Conservation (phyloP, 345 rosid species). For the Brassica nigra region DNA sequence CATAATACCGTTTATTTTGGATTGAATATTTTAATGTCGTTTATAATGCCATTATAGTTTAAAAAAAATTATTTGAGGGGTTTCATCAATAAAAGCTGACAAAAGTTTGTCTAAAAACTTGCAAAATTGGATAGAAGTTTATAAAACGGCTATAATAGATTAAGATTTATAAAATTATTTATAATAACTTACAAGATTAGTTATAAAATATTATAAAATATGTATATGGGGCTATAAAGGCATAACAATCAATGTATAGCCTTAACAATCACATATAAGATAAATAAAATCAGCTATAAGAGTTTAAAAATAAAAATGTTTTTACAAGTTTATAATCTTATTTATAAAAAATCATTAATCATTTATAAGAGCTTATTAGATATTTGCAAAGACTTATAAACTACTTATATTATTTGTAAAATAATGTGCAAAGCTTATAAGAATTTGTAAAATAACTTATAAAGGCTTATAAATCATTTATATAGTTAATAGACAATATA, state of each 20-base stretch:
- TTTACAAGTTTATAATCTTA: too few relatives aligned
- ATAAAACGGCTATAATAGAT: neutral
- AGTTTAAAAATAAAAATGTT: neutral
- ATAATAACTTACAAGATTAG: neutral
- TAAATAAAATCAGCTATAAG: neutral
- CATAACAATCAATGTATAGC: neutral
- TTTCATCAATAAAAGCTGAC: neutral
- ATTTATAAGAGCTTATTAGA: neutral
- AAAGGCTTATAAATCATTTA: too few relatives aligned
- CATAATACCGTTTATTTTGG: neutral
- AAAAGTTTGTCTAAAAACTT: neutral
- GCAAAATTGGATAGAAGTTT: neutral
- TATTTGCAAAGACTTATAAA: neutral
- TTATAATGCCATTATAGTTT: neutral
- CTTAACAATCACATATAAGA: neutral
- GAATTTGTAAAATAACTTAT: too few relatives aligned
- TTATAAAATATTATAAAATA: neutral
- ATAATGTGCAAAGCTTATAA: neutral
- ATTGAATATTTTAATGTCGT: neutral
- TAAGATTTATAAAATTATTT: neutral
- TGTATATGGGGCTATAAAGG: neutral
- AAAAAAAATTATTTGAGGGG: neutral
- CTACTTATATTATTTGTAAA: neutral
- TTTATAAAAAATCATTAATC: neutral
- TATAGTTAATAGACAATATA: neutral